Base-by-base conservation (phyloP, 768 basidiomycete genomes). In the Macrolepiota fuliginosa region DNA sequence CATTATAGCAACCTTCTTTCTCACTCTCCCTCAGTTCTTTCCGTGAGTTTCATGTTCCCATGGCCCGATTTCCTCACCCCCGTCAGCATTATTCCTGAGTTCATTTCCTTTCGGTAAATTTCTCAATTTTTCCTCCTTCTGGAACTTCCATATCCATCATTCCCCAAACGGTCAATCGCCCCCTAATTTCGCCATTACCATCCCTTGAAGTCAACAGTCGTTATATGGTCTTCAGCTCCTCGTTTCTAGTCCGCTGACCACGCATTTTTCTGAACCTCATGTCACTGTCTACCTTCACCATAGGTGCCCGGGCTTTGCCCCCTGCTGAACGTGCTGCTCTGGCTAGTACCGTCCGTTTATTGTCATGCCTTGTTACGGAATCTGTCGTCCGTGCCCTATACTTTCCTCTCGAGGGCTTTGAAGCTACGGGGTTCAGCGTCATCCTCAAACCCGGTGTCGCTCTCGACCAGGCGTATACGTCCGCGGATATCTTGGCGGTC, bases 351-450 rank as follows among this genome's bases (percentile, higher is more conserved):
- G 73, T 82, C 13, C 81, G 85, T 27, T 68, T 86, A 3, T 64
- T 85, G n/a, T 84, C 83, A 32, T 84, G 83, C 65, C 76, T 86
- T 6, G 83, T 85, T 56, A 83, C 84, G 1, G 84, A 85, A 69
- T 83, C 83, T 6, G 73, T 85, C 10, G 75, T 79, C 12, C 73
- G 72, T 9, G 83, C 83, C 2, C 68, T 82, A 39, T 86, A 81
- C 65, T 67, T 79, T 63, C 73, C 81, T n/a, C 66, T 79, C 11
- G 55, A 68, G 15, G 70, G 68, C 0, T 65, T 74, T 1, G 70
- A 73, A 50, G 70, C 72, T 4, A 70, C 70, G 29, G 83, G 83
- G 0, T 71, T 81, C 58, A 76, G 74, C 39, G 71, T 81, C 54
- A 65, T 85, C 24, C 69, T 84, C 0, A 73, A 68, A 22, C 39